These are phyloP conservation scores for Tetrapisispora fleetii DNA, from an alignment of 805 yeast species.

Conservation along the genomic window DNA sequence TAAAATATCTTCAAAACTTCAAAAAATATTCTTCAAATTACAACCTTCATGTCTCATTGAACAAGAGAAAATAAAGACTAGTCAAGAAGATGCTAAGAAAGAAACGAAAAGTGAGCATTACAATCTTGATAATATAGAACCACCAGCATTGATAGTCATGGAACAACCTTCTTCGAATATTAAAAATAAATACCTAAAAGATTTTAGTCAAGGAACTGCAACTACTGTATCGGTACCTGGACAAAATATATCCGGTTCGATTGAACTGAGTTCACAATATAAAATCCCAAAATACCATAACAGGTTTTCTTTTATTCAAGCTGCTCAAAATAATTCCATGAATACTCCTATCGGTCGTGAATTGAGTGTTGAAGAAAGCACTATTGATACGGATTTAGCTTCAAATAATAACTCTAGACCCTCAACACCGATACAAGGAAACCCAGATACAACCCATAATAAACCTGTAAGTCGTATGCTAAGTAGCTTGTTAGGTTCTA, in stretches of 20 bases:
- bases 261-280: conserved; percentile 25
- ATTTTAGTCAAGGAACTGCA: conserved; percentile 20
- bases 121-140: conserved; percentile 8
- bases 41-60: conserved; percentile 9
- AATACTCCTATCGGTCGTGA: conserved; percentile 21
- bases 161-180: conserved; percentile 23
- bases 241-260: conserved; percentile 24
- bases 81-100: not conserved
- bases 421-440: conserved; percentile 1
- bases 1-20: conserved; percentile 13
- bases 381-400: not conserved
- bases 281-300: conserved; percentile 28
- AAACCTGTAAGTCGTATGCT: conserved; percentile 18
- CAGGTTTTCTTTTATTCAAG: conserved; percentile 24
- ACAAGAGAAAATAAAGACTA: not conserved
- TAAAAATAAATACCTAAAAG: conserved; percentile 16
- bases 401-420: not conserved
- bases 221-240: conserved; percentile 21
- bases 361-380: not conserved
- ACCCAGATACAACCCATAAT: not conserved
- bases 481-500: conserved; percentile 14
- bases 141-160: conserved; percentile 17
- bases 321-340: conserved; percentile 19
- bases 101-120: not conserved
- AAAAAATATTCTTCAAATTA: conserved; percentile 5